Evolutionary conservation across 2,329 filamentous ascomycete species (phyloP), one percentile per base, ranked within the genome.

Genomic region (Plectosphaerella sp.): DNA sequence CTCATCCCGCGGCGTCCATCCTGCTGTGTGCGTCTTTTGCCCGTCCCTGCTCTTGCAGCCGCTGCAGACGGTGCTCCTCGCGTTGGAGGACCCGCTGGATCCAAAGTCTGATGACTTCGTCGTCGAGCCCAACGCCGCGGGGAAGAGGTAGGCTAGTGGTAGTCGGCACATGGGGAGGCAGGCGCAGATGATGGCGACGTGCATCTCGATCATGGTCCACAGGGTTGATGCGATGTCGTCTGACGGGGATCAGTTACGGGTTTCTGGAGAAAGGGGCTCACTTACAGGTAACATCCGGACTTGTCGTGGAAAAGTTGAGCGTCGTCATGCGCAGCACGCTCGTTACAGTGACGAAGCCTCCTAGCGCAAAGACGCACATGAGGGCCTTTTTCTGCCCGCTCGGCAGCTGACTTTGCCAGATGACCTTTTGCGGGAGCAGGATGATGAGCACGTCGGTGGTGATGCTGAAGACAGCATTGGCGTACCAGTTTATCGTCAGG

Each of bases 381-480:
- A 77, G 56, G 3, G 66, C 69, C 22, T 69, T 61, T 58, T 75
- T 78, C 45, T 73, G 68, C 11, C 61, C 60, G 5, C 60, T 56
- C 3, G 68, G 68, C 50, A 79, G 64, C 49, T 77, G 72, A 45
- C 77, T 70, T 16, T 63, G 57, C 66, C 73, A 73, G 14, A 80
- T 67, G 18, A 73, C 73, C 22, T 72, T 68, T 52, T 80, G 68
- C 2, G 77, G 76, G 43, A 80, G 59, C 16, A 67, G 35, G 41
- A 80, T 61, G 41, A 80, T 72, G 51, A 76, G 54, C 14, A 76
- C 50, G 53, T 80, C 75, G 12, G 72, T 74, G 6, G 68, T 56
- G 35, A 79, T 73, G 48, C 75, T 77, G 54, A 74, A 72, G 1
- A 69, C 68, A 1, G 72, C 75, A 55, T 79, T 78, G 45, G 73